Evolutionary conservation across 2,329 filamentous ascomycete species (phyloP), one percentile per base, ranked within the genome.

Genomic region (Arthrinium puccinioides): DNA sequence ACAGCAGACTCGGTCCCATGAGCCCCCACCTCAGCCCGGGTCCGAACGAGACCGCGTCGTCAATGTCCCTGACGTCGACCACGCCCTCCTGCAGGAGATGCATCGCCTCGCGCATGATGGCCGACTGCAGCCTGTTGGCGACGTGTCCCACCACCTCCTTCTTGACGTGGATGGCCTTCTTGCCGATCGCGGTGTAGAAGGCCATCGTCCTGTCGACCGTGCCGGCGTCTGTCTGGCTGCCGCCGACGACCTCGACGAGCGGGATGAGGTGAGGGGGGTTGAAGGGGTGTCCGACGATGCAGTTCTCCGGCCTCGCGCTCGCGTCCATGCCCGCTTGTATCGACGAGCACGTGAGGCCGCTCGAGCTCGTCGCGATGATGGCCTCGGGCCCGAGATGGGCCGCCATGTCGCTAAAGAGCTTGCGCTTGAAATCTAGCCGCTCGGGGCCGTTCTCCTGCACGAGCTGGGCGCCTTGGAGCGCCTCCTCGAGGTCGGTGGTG

Each of bases 201-300:
- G 31, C 45, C 44, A 63, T 55, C 1, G 62, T 53, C 8, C 40
- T 39, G 4, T 44, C 30, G 14, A 60, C 46, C 6, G 49, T 44
- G 1, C 37, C 37, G 1, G 39, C 13, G 5, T 49, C 39, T 0
- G 63, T 66, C 27, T 47, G 44, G 2, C 43, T 32, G 3, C 61
- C 57, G 8, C 59, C 60, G 2, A 68, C 65, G 1, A 70, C 60
- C 46, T 70, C 66, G 15, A 70, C 63, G 11, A 70, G 53, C 1
- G 65, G 66, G 15, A 70, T 64, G 14, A 70, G 50, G 42, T 70
- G 66, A 6, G 66, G 66, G 8, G 67, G 67, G 43, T 70, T 69
- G 53, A 69, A 69, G 0, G 67, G 66, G 44, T 70, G 67, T 4
- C 64, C 65, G 19, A 70, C 57, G 1, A 66, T 45, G 23, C 63